These are phyloP conservation scores for Kurtzmaniella quercitrusa DNA, from an alignment of 1,139 yeast species.

Conservation along the genomic window DNA sequence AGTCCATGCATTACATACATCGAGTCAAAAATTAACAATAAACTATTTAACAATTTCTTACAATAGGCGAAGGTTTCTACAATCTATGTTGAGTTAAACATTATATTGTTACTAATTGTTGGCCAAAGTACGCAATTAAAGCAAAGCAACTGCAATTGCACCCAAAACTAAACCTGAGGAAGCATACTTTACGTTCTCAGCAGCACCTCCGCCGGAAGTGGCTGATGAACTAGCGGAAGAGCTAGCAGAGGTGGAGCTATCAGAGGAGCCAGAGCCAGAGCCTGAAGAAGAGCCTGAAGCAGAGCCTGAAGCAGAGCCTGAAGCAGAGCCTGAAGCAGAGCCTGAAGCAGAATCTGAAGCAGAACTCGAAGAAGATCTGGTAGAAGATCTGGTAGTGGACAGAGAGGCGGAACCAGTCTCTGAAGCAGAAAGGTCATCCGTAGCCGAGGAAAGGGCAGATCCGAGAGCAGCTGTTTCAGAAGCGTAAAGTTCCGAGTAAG, in stretches of 20 bases:
- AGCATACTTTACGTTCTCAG: slow-evolving; percentile 7
- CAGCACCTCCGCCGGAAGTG: slow-evolving; percentile 9
- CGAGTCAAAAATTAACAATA: no score
- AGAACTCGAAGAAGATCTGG: background rate
- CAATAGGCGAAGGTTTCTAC: no score
- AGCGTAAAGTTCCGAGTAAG: slow-evolving; percentile 1
- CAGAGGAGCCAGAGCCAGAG: slow-evolving; percentile 2
- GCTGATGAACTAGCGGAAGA: background rate
- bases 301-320: slow-evolving; percentile 3
- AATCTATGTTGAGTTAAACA: background rate
- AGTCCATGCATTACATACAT: no score
- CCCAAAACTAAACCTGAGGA: slow-evolving; percentile 17
- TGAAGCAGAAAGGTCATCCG: background rate
- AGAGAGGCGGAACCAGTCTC: background rate
- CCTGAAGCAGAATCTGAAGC: slow-evolving; percentile 5
- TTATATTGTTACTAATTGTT: no score
- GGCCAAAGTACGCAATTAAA: slow-evolving; percentile 11
- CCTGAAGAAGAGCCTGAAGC: slow-evolving; percentile 4
- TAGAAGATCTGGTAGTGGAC: background rate
- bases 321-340: slow-evolving; percentile 3
- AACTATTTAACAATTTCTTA: no score
- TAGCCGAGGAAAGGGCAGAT: background rate
- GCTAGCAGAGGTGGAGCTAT: background rate
- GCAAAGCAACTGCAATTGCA: slow-evolving; percentile 14
- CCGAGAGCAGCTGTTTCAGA: slow-evolving; percentile 2